Conservation (phyloP, 1,284 basidiomycete species). For the Hypsizygus ulmarius region DNA sequence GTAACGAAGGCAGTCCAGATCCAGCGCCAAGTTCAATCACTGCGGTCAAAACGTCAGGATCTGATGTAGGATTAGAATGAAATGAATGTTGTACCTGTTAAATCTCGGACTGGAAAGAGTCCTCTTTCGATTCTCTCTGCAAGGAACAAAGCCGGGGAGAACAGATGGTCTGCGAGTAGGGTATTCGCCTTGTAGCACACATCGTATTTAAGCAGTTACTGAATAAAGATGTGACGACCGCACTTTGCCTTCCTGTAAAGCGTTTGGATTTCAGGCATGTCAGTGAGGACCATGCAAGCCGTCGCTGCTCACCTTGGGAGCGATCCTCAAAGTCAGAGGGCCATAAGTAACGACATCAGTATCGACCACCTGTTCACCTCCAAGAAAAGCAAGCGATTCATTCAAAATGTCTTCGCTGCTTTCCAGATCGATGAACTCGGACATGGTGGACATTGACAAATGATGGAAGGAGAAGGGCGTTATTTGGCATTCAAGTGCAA, state of each 20-base stretch:
- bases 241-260: constrained; percentile 51
- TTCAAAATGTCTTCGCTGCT: constrained; percentile 46
- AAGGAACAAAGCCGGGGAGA: constrained; percentile 64
- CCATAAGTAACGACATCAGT: constrained; percentile 45
- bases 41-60: constrained; percentile 22
- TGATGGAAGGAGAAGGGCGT: constrained; percentile 6
- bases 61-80: not conserved
- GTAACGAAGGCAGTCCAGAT: constrained; percentile 60
- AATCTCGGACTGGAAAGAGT: constrained; percentile 37
- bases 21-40: constrained; percentile 70
- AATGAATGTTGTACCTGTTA: constrained; percentile 35
- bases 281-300: not conserved
- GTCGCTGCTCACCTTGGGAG: constrained; percentile 45
- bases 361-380: constrained; percentile 37
- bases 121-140: constrained; percentile 62
- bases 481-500: not conserved
- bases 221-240: constrained; percentile 17
- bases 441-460: not conserved
- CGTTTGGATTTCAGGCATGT: constrained; percentile 8
- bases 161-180: constrained; percentile 68
- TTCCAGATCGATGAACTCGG: constrained; percentile 8
- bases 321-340: constrained; percentile 45
- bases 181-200: constrained; percentile 53
- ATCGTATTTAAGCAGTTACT: constrained; percentile 15
- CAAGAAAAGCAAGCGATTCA: constrained; percentile 47